Percentiles rank a stretch among this genome's conserved stretches.
Evolutionary conservation across 2,329 filamentous ascomycete genomes (phyloP).

Genomic region (Exophiala mesophila): DNA sequence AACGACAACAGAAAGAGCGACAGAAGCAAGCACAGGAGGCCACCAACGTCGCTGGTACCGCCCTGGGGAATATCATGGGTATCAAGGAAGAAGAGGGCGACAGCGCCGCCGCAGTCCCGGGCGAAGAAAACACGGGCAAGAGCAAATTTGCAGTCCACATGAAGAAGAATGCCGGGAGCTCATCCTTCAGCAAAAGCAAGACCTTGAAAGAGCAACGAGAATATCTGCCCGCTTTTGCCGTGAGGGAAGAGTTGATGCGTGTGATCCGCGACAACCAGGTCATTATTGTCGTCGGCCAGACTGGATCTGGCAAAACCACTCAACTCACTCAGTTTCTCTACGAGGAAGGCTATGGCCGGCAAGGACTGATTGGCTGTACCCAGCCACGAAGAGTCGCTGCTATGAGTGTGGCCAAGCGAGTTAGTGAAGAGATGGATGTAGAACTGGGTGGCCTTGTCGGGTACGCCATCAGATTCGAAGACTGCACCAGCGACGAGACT

Average conservation of each 20-base stretch:
- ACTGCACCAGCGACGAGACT: conserved; percentile 93
- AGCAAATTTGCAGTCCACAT: conserved; percentile 87
- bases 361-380: conserved; percentile 90
- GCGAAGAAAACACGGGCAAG: conserved; percentile 59
- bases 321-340: conserved; percentile 93
- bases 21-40: conserved; percentile 93
- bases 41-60: conserved; percentile 86
- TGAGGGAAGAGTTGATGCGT: conserved; percentile 83
- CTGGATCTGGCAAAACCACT: conserved; percentile 94
- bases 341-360: conserved; percentile 81
- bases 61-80: conserved; percentile 90
- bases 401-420: conserved; percentile 96
- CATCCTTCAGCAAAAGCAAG: conserved; percentile 90
- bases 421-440: conserved; percentile 97
- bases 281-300: conserved; percentile 93
- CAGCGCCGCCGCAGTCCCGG: conserved; percentile 72
- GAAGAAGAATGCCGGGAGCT: conserved; percentile 76
- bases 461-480: conserved; percentile 97
- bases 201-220: conserved; percentile 85
- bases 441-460: conserved; percentile 81
- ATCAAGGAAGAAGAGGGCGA: conserved; percentile 86
- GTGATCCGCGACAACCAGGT: conserved; percentile 97
- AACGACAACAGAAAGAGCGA: conserved; percentile 84
- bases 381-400: conserved; percentile 95
- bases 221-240: conserved; percentile 90